Percentiles rank a stretch among this genome's conserved stretches.
These are phyloP conservation scores for Exophiala mesophila DNA, from an alignment of 2,329 filamentous ascomycete genomes.

Conservation along the genomic window DNA sequence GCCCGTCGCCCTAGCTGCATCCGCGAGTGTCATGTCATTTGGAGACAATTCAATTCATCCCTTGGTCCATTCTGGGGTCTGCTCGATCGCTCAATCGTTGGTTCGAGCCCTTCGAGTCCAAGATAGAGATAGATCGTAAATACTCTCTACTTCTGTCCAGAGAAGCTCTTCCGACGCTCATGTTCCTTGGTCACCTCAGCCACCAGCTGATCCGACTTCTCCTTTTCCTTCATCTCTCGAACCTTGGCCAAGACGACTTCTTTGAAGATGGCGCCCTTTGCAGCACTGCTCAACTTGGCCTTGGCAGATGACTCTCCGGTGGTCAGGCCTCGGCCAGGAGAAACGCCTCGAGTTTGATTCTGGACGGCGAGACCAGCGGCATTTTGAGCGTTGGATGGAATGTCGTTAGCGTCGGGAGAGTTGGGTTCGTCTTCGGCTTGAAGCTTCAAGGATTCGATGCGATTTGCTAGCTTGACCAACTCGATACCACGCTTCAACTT, in stretches of 20 bases:
- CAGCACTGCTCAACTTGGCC: constrained; percentile 52
- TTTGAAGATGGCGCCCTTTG: constrained; percentile 74
- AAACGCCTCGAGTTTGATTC: constrained; percentile 24
- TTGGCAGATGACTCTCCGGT: constrained; percentile 34
- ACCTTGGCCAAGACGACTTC: constrained; percentile 94
- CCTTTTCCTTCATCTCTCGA: constrained; percentile 81
- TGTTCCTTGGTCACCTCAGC: constrained; percentile 49
- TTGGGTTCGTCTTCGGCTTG: constrained; percentile 76
- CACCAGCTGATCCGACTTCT: constrained; percentile 66
- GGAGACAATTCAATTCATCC: too few species aligned
- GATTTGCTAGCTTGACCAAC: constrained; percentile 90
- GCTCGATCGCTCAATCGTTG: too few species aligned
- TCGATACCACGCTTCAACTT: constrained; percentile 91
- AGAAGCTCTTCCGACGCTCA: constrained; percentile 27
- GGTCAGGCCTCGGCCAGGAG: constrained; percentile 29
- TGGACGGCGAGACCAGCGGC: constrained; percentile 44
- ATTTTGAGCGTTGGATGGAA: constrained; percentile 59
- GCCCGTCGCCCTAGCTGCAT: too few species aligned
- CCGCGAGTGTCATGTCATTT: too few species aligned
- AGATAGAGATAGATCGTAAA: too few species aligned
- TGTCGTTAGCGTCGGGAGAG: constrained; percentile 51
- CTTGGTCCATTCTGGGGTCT: neutral
- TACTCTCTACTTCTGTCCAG: constrained; percentile 8
- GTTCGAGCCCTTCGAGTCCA: too few species aligned
- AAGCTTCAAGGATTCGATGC: constrained; percentile 90